These are phyloP conservation scores for Plasmodium vivax DNA, from an alignment of 169 alveolate genomes.

Conservation along the genomic window DNA sequence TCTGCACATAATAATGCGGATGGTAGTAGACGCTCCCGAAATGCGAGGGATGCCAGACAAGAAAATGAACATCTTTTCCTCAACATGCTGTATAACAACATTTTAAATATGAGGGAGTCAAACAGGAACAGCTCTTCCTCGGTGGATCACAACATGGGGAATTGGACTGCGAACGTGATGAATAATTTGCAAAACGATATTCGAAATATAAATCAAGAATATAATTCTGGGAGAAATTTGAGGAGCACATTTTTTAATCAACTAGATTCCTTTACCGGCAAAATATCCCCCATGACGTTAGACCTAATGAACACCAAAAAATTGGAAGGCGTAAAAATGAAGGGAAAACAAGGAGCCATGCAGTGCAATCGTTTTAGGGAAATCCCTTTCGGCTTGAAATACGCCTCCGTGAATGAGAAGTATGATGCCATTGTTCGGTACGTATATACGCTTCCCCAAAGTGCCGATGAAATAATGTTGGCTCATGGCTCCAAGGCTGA, in stretches of 20 bases:
- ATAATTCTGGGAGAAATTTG: background rate
- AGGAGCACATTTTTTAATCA: background rate
- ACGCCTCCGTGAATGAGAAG: background rate
- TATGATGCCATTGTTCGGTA: slow-evolving; percentile 36
- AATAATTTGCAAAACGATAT: background rate
- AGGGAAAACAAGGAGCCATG: background rate
- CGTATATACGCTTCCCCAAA: slow-evolving; percentile 39
- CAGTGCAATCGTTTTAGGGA: background rate
- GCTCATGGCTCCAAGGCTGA: background rate
- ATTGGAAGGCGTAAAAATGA: background rate
- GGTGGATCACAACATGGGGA: background rate
- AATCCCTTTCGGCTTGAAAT: slow-evolving; percentile 11
- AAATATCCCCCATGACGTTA: background rate
- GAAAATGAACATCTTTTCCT: slow-evolving; percentile 13
- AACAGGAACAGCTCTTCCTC: slow-evolving; percentile 6
- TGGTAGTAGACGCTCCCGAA: background rate
- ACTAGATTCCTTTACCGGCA: background rate
- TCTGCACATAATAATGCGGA: background rate
- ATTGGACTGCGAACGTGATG: background rate
- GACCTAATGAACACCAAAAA: background rate
- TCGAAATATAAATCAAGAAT: background rate
- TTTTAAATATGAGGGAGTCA: slow-evolving; percentile 1
- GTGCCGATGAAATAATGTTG: slow-evolving; percentile 63
- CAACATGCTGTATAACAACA: slow-evolving; percentile 29
- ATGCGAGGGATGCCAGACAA: background rate